Percentiles rank a stretch among this genome's conserved stretches.
Evolutionary conservation across 2,329 filamentous ascomycete species (phyloP).

Genomic region (Epichloe gansuensis): DNA sequence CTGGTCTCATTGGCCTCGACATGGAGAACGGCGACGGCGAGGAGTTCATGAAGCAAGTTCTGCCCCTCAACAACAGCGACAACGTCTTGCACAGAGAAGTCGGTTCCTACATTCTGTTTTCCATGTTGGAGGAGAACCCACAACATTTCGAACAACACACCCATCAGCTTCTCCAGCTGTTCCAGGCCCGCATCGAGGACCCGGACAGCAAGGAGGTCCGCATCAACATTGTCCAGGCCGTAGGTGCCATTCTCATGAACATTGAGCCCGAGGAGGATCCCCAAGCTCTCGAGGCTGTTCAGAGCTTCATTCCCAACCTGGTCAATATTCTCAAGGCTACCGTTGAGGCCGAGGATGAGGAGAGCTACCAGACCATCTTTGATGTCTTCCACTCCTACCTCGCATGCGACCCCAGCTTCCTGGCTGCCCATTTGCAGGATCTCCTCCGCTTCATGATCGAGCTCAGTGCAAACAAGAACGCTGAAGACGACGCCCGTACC

Average conservation of each 20-base stretch:
- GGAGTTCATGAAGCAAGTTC: conserved; percentile 67
- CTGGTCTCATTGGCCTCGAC: conserved; percentile 75
- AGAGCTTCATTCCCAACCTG: conserved; percentile 74
- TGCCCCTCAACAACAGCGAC: conserved; percentile 64
- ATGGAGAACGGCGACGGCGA: conserved; percentile 63
- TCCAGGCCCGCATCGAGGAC: conserved; percentile 79
- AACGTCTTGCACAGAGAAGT: conserved; percentile 76
- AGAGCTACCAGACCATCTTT: conserved; percentile 79
- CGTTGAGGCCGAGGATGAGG: conserved; percentile 70
- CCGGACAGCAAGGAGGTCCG: conserved; percentile 84
- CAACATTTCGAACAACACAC: conserved; percentile 75
- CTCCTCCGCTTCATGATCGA: conserved; percentile 91
- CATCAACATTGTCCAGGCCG: conserved; percentile 84
- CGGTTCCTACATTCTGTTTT: conserved; percentile 85
- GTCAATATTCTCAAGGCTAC: conserved; percentile 79
- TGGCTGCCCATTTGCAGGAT: conserved; percentile 79
- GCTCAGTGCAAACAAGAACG: conserved; percentile 61
- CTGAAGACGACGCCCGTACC: conserved; percentile 74
- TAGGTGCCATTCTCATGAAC: conserved; percentile 78
- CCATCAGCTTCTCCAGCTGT: conserved; percentile 67
- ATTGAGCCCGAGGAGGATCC: conserved; percentile 79
- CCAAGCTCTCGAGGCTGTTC: conserved; percentile 60
- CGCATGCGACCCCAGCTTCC: conserved; percentile 73
- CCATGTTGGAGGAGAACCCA: conserved; percentile 78
- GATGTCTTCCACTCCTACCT: conserved; percentile 96